These are phyloP conservation scores for Auriscalpium vulgare DNA, from an alignment of 768 basidiomycete genomes.

Conservation along the genomic window DNA sequence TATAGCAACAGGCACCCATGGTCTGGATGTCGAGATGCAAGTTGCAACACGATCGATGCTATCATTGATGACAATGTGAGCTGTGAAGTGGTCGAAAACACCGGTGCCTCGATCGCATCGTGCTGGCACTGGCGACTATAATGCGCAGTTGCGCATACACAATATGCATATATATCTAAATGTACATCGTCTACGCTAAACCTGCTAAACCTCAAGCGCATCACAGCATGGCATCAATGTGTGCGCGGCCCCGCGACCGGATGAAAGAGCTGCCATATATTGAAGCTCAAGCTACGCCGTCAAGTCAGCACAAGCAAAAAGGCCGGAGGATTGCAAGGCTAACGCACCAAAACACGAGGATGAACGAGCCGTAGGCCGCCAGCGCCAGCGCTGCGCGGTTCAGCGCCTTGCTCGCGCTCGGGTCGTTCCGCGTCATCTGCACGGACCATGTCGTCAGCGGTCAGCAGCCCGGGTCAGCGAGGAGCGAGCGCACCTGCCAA, in stretches of 20 bases:
- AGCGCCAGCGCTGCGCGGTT: conserved; percentile 57
- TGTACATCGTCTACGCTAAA: not conserved
- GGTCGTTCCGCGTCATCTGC: conserved; percentile 66
- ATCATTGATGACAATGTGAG: too few species aligned
- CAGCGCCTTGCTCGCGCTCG: conserved; percentile 42
- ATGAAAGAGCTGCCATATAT: conserved; percentile 59
- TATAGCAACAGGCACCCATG: too few species aligned
- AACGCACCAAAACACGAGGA: conserved; percentile 85
- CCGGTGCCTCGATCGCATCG: too few species aligned
- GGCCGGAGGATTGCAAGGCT: not conserved
- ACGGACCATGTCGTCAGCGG: not conserved
- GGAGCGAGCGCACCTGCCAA: conserved; percentile 60
- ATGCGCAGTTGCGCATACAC: not conserved
- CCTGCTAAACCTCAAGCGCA: too few species aligned
- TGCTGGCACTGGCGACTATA: too few species aligned
- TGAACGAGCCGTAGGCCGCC: conserved; percentile 63
- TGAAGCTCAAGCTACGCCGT: conserved; percentile 60
- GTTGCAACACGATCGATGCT: too few species aligned
- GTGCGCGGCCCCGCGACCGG: conserved; percentile 13
- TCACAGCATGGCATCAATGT: not conserved
- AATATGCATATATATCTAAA: not conserved
- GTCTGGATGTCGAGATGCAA: too few species aligned
- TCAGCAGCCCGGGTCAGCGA: too few species aligned
- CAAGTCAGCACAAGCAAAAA: not conserved
- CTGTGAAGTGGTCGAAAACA: too few species aligned